Evolutionary conservation across 768 basidiomycete genomes (phyloP).

Genomic region (Rhodotorula diobovata): DNA sequence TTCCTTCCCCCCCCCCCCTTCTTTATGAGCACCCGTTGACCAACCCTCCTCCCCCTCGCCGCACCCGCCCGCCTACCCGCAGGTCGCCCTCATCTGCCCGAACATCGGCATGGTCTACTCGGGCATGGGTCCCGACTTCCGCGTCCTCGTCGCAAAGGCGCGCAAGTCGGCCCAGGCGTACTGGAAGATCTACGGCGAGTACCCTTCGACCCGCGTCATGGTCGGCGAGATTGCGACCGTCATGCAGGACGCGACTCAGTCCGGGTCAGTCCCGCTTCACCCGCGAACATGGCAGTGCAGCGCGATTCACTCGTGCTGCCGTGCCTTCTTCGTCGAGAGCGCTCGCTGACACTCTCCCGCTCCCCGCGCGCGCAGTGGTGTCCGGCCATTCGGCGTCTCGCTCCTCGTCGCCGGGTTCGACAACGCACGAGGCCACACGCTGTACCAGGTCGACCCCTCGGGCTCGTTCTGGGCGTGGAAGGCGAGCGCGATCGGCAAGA

Average conservation of each 20-base stretch:
- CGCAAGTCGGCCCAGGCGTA: slow-evolving; percentile 97
- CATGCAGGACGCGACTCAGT: slow-evolving; percentile 99
- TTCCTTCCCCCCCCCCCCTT: background rate
- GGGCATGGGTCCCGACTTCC: slow-evolving; percentile 99
- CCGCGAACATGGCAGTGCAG: no score
- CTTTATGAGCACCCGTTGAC: background rate
- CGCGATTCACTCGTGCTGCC: no score
- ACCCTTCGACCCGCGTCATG: slow-evolving; percentile 91
- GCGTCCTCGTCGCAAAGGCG: slow-evolving; percentile 86
- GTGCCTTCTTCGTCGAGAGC: no score
- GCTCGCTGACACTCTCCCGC: background rate
- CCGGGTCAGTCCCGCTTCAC: slow-evolving; percentile 84
- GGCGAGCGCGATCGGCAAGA: slow-evolving; percentile 98
- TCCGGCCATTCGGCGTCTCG: slow-evolving; percentile 97
- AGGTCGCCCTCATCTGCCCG: slow-evolving; percentile 78
- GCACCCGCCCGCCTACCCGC: background rate
- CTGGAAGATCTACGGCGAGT: slow-evolving; percentile 99
- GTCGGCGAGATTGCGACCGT: slow-evolving; percentile 96
- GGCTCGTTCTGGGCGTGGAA: slow-evolving; percentile 99
- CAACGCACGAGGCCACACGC: slow-evolving; percentile 81
- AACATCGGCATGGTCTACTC: slow-evolving; percentile 99
- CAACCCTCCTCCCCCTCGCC: background rate
- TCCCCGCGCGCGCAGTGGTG: slow-evolving; percentile 62
- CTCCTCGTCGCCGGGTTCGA: slow-evolving; percentile 97
- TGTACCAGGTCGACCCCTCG: slow-evolving; percentile 98